Evolutionary conservation across 805 yeast species (phyloP), one percentile per base, ranked within the genome.

Genomic region (Wickerhamomyces chambardii): DNA sequence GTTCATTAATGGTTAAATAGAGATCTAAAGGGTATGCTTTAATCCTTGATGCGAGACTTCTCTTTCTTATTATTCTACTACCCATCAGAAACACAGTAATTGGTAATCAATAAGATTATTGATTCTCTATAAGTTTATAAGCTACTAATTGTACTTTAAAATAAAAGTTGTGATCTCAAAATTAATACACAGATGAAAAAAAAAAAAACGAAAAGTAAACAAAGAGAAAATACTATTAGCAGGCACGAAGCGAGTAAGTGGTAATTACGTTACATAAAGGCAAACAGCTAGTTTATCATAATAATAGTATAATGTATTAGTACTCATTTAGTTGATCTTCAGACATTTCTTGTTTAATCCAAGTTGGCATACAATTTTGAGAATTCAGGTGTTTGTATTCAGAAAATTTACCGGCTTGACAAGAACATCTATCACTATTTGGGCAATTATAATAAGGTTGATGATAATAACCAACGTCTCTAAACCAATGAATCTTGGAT

Each of bases 361-460:
- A 85, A 15, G 71, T 73, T 1, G 78, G 70, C 61, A 80, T 63
- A 54, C 95, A 86, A 48, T 84, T 84, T 48, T 86, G 89, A 35
- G 69, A 70, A n/a, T 63, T 51, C 39, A 82, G 55, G 40, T 68
- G 64, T 2, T 56, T 56, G 61, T 73, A 73, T 14, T 58, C 57
- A 7, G 76, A 61, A 53, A 83, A 80, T 32, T 59, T 51, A 1
- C 82, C 92, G 2, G 66, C 56, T 18, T 44, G 45, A 47, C 92
- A 83, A 5, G 63, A 63, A 40, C 83, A 75, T 34, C 60, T 62
- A 15, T 68, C 67, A 27, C 70, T 65, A 36, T 66, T 68, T 2
- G 95, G 95, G 48, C 95, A 84, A 54, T 84, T 78, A 28, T 66
- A 58, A 55, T 81, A 86, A 1, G 95, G 95, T 37, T 62, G 64